These are phyloP conservation scores for Lippia alba DNA, from an alignment of 305 asterid genomes.

Conservation along the genomic window DNA sequence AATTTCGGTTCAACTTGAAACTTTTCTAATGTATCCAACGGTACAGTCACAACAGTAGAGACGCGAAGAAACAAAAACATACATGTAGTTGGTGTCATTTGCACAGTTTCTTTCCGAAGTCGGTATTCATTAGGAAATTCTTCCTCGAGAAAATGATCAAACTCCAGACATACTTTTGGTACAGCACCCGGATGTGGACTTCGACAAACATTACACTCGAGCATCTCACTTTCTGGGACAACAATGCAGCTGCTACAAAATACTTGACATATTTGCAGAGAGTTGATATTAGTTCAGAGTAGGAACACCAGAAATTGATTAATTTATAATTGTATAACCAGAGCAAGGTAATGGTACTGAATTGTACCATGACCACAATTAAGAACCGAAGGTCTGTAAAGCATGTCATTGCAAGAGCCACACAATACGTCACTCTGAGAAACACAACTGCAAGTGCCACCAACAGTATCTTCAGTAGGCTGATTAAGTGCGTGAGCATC, in stretches of 20 bases:
- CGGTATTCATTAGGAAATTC: slow-evolving; percentile 39
- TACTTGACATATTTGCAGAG: slow-evolving; percentile 33
- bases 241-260: slow-evolving; percentile 54
- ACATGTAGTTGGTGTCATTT: slow-evolving; percentile 33
- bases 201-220: slow-evolving; percentile 52
- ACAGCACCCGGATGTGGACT: slow-evolving; percentile 48
- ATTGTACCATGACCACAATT: slow-evolving; percentile 65
- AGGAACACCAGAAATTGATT: neutral
- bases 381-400: slow-evolving; percentile 54
- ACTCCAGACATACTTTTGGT: slow-evolving; percentile 59
- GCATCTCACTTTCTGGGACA: slow-evolving; percentile 32
- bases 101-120: slow-evolving; percentile 35
- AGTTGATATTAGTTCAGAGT: neutral
- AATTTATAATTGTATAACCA: neutral
- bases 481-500: slow-evolving; percentile 29
- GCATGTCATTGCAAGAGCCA: slow-evolving; percentile 47
- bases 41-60: neutral
- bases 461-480: slow-evolving; percentile 22
- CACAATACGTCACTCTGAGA: slow-evolving; percentile 51
- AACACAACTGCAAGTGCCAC: slow-evolving; percentile 38
- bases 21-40: neutral
- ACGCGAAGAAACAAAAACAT: slow-evolving; percentile 18
- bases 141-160: slow-evolving; percentile 46
- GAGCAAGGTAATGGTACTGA: neutral
- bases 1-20: neutral